phyloP scores from a whole-genome alignment of 345 rosid genomes.

The Alliaria petiolata region DNA sequence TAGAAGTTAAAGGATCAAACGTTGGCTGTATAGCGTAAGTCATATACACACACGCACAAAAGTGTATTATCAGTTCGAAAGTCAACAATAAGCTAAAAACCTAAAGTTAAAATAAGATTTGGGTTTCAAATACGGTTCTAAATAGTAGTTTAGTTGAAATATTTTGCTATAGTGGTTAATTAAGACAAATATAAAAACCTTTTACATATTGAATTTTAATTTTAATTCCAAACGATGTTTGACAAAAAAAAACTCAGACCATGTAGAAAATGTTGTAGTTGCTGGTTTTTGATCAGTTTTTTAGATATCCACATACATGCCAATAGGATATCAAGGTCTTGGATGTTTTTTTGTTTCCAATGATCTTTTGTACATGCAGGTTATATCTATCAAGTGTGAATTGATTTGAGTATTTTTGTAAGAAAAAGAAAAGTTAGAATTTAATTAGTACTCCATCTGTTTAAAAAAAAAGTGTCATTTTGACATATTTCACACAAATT shows the following conservation, averaged over 20 bases:
- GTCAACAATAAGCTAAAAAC: slow-evolving; percentile 8
- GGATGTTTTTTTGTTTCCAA: too few species aligned
- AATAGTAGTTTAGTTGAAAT: background rate
- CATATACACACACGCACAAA: slow-evolving; percentile 4
- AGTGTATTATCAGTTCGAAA: background rate
- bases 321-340: too few species aligned
- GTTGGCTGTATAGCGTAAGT: slow-evolving; percentile 18
- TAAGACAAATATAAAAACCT: background rate
- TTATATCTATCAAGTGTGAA: background rate
- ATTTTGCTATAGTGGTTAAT: too few species aligned
- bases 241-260: too few species aligned
- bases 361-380: background rate
- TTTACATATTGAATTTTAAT: background rate
- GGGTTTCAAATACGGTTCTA: background rate
- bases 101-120: background rate
- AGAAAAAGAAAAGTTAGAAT: background rate
- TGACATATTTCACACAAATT: too few species aligned
- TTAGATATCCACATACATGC: too few species aligned
- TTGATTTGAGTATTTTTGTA: background rate
- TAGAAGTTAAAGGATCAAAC: slow-evolving; percentile 17
- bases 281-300: background rate
- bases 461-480: too few species aligned
- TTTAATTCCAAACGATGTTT: background rate
- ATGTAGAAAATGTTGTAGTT: background rate
- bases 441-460: too few species aligned